A percentile compares a stretch with the other conserved stretches of the same genome.
These are phyloP conservation scores for Yamadazyma diospyri DNA, from an alignment of 1,139 yeast species.

Conservation along the genomic window DNA sequence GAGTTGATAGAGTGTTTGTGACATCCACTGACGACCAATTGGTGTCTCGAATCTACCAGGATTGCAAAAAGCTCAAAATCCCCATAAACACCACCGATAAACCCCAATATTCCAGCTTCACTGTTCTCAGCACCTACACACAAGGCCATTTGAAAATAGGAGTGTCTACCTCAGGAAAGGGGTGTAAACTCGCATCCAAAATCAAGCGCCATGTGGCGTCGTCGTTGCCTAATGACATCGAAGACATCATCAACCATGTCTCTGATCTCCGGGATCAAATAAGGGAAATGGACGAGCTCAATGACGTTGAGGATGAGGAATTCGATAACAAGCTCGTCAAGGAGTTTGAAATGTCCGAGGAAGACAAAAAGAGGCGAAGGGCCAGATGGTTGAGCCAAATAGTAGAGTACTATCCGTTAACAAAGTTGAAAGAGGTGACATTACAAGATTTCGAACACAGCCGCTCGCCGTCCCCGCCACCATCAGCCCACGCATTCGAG, in stretches of 20 bases:
- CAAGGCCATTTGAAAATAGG: conserved; percentile 82
- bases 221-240: conserved; percentile 66
- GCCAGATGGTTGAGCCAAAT: conserved; percentile 86
- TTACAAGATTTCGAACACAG: conserved; percentile 45
- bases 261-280: conserved; percentile 62
- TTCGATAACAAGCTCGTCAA: conserved; percentile 59
- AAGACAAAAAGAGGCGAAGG: conserved; percentile 55
- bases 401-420: conserved; percentile 85
- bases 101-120: conserved; percentile 70
- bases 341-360: conserved; percentile 54
- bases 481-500: neutral
- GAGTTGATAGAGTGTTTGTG: conserved; percentile 77
- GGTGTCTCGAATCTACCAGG: conserved; percentile 32
- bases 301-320: conserved; percentile 70
- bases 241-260: conserved; percentile 61
- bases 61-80: conserved; percentile 61
- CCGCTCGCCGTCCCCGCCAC: neutral
- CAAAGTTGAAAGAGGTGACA: conserved; percentile 54
- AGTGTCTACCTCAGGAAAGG: conserved; percentile 83
- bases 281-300: conserved; percentile 29
- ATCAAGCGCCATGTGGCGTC: conserved; percentile 71
- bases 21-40: conserved; percentile 19
- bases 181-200: conserved; percentile 81
- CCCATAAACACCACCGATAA: conserved; percentile 81
- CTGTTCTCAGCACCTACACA: conserved; percentile 65